Evolutionary conservation across 2,329 filamentous ascomycete species (phyloP).

Genomic region (Hypoxylon sp.): DNA sequence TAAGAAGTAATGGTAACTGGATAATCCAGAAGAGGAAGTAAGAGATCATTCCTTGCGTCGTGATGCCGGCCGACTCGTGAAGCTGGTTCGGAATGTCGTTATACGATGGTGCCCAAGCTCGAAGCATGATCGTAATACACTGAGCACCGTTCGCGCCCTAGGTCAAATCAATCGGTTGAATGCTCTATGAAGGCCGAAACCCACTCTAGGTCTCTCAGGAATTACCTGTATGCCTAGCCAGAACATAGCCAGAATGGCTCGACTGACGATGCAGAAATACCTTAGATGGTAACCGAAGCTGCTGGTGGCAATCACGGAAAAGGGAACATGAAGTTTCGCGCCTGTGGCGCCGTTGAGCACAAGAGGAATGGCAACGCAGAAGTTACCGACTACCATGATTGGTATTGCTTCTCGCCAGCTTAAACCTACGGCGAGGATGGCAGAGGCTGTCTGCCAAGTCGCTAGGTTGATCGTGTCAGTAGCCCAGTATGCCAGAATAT

Average conservation of each 20-base stretch:
- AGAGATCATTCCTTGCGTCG: conserved; percentile 66
- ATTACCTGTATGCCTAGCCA: conserved; percentile 71
- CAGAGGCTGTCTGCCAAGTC: conserved; percentile 56
- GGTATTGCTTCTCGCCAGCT: conserved; percentile 56
- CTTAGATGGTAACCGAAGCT: conserved; percentile 65
- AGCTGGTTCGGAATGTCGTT: conserved; percentile 67
- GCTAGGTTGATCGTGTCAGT: conserved; percentile 56
- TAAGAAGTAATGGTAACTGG: conserved; percentile 53
- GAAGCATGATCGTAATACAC: conserved; percentile 60
- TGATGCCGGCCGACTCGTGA: conserved; percentile 65
- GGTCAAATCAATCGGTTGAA: conserved; percentile 60
- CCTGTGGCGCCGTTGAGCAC: conserved; percentile 65
- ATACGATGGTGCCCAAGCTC: conserved; percentile 70
- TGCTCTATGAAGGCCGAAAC: background rate
- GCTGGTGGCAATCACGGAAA: conserved; percentile 62
- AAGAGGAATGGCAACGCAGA: conserved; percentile 70
- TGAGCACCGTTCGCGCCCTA: conserved; percentile 73
- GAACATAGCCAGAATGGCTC: conserved; percentile 64
- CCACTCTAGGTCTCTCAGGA: background rate
- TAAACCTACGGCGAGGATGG: conserved; percentile 56
- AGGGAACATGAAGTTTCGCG: conserved; percentile 64
- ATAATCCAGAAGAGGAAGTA: conserved; percentile 68
- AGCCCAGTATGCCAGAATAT: conserved; percentile 57
- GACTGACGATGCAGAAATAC: conserved; percentile 58
- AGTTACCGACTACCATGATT: conserved; percentile 70